These are phyloP conservation scores for Hyphopichia homilentoma DNA, from an alignment of 805 yeast species.

Conservation along the genomic window DNA sequence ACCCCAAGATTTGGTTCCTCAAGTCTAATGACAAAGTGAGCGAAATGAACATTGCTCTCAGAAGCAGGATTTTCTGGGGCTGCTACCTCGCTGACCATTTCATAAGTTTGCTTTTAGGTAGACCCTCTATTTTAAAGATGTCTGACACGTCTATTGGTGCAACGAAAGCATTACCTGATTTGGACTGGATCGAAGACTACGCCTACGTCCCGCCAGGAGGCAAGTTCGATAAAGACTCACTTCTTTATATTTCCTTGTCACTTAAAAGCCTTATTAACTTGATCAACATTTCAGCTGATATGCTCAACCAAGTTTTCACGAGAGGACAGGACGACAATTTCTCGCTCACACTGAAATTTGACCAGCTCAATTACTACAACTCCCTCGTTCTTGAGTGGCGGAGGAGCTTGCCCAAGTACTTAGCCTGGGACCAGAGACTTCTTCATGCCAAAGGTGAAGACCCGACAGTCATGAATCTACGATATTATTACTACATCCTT, in stretches of 20 bases:
- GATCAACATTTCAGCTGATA: conserved; percentile 41
- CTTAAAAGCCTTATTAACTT: conserved; percentile 39
- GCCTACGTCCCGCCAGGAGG: conserved; percentile 30
- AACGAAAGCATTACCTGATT: conserved; percentile 55
- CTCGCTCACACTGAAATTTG: conserved; percentile 35
- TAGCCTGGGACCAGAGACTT: conserved; percentile 45
- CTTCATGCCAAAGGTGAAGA: conserved; percentile 43
- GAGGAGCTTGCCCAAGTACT: conserved; percentile 42
- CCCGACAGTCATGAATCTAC: conserved; percentile 50
- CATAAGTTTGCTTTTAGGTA: conserved; percentile 54
- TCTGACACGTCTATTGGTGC: conserved; percentile 60
- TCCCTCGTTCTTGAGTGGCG: conserved; percentile 51
- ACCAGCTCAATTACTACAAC: conserved; percentile 44
- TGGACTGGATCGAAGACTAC: conserved; percentile 60
- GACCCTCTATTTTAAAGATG: conserved; percentile 53
- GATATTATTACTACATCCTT: conserved; percentile 57
- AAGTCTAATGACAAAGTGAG: conserved; percentile 36
- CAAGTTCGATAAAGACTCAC: conserved; percentile 8
- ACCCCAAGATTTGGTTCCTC: conserved; percentile 57
- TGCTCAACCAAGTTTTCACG: conserved; percentile 43
- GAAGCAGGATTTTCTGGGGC: conserved; percentile 66
- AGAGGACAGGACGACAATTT: conserved; percentile 38
- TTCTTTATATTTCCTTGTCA: conserved; percentile 41
- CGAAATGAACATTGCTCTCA: conserved; percentile 51
- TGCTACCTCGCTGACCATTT: conserved; percentile 63